These are phyloP conservation scores for Lepiota subincarnata DNA, from an alignment of 768 basidiomycete species.

Conservation along the genomic window DNA sequence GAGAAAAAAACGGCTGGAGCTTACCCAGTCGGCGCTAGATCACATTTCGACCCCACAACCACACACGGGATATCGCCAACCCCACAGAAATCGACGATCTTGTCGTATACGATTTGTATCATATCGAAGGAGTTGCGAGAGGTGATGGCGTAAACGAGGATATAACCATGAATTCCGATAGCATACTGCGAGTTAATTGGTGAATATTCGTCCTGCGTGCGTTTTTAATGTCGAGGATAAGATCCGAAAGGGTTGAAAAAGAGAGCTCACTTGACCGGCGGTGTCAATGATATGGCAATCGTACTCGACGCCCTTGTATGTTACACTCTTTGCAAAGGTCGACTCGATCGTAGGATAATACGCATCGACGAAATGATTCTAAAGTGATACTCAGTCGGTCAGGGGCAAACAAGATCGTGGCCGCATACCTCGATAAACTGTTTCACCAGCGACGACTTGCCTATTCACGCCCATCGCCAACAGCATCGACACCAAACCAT, in stretches of 20 bases:
- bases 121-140: slow-evolving; percentile 91
- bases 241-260: not conserved
- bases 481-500: slow-evolving; percentile 4
- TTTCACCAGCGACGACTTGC: slow-evolving; percentile 93
- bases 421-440: slow-evolving; percentile 77
- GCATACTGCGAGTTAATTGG: slow-evolving; percentile 92
- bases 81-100: slow-evolving; percentile 91
- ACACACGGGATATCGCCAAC: slow-evolving; percentile 86
- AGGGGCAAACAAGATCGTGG: not conserved
- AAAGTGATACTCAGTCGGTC: not conserved
- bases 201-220: slow-evolving; percentile 84
- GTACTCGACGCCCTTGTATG: slow-evolving; percentile 86
- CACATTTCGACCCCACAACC: slow-evolving; percentile 89
- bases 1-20: slow-evolving; percentile 20
- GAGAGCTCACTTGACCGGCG: slow-evolving; percentile 79
- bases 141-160: slow-evolving; percentile 94
- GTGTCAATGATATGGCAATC: slow-evolving; percentile 98
- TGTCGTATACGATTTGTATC: slow-evolving; percentile 92
- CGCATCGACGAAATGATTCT: slow-evolving; percentile 81
- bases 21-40: slow-evolving; percentile 66
- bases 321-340: slow-evolving; percentile 80
- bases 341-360: slow-evolving; percentile 97
- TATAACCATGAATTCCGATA: slow-evolving; percentile 95
- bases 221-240: not conserved
- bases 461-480: slow-evolving; percentile 33